A percentile compares a stretch with the other conserved stretches of the same genome.
phyloP scores from a whole-genome alignment of 345 rosid species.

The Balakata baccata region DNA sequence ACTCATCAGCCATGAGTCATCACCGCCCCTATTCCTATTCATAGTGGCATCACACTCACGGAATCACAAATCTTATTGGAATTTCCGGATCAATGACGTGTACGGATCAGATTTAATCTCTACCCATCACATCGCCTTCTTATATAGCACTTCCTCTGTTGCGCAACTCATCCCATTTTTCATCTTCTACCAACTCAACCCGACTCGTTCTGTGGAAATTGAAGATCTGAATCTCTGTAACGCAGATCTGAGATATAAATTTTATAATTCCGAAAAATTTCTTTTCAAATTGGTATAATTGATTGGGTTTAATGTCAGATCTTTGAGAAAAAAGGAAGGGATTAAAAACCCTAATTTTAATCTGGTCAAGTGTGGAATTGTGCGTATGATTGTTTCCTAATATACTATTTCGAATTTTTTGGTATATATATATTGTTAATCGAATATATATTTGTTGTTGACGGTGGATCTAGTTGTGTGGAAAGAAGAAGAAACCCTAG shows the following conservation, averaged over 20 bases:
- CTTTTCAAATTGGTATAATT: neutral
- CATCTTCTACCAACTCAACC: neutral
- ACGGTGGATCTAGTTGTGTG: constrained; percentile 29
- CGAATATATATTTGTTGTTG: neutral
- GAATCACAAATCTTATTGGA: neutral
- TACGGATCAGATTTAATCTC: constrained; percentile 56
- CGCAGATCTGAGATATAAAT: constrained; percentile 9
- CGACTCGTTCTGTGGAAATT: neutral
- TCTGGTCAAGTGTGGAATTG: neutral
- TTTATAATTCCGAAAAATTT: neutral
- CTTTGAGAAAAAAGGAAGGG: neutral
- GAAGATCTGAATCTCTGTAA: constrained; percentile 2
- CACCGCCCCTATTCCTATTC: neutral
- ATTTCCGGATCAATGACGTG: constrained; percentile 68
- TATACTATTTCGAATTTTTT: neutral
- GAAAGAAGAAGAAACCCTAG: constrained; percentile 29
- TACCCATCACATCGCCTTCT: constrained; percentile 16
- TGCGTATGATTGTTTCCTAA: neutral
- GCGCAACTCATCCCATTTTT: neutral
- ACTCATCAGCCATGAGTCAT: no score
- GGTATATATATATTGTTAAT: constrained; percentile 3
- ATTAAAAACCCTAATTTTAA: constrained; percentile 10
- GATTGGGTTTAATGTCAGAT: neutral
- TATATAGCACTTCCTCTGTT: constrained; percentile 3
- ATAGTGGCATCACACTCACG: neutral